These are phyloP conservation scores for Sarocladiaceae sp. DNA, from an alignment of 2,329 filamentous ascomycete genomes.

Conservation along the genomic window DNA sequence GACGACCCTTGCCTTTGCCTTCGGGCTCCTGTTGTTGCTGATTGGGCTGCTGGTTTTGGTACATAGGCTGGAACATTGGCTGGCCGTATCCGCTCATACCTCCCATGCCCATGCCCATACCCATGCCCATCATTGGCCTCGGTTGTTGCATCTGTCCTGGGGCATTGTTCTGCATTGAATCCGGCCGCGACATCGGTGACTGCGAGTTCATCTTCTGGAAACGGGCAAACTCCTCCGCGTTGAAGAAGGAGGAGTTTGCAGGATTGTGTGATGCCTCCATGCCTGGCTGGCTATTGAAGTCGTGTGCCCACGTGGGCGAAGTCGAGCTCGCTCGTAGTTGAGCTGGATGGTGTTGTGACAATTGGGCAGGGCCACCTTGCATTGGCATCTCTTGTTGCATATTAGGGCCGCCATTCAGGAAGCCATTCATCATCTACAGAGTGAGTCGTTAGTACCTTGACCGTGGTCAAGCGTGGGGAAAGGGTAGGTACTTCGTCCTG, in stretches of 20 bases:
- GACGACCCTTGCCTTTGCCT: conserved; percentile 79
- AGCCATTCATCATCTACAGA: conserved; percentile 83
- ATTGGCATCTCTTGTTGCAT: conserved; percentile 52
- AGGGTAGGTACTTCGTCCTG: conserved; percentile 63
- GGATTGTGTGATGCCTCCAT: conserved; percentile 70
- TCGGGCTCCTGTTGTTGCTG: conserved; percentile 46
- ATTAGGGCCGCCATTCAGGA: conserved; percentile 73
- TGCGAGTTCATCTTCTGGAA: conserved; percentile 68
- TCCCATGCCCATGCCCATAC: conserved; percentile 46
- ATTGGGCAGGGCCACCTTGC: conserved; percentile 42
- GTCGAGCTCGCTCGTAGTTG: conserved; percentile 50
- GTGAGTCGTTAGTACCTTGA: conserved; percentile 4
- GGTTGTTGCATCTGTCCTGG: conserved; percentile 48
- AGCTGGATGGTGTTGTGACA: conserved; percentile 42
- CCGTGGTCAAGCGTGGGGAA: neutral
- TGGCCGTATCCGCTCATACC: conserved; percentile 47
- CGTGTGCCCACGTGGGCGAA: conserved; percentile 51
- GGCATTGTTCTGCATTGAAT: conserved; percentile 54
- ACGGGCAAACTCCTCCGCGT: conserved; percentile 77
- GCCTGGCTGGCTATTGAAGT: conserved; percentile 54
- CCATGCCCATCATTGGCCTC: conserved; percentile 50
- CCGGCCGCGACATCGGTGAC: conserved; percentile 42
- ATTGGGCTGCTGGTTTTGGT: conserved; percentile 32
- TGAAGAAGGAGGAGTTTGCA: conserved; percentile 60
- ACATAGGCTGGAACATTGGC: conserved; percentile 41